Evolutionary conservation across 331 rosid species (phyloP).

Genomic region (Spiraea crenata): DNA sequence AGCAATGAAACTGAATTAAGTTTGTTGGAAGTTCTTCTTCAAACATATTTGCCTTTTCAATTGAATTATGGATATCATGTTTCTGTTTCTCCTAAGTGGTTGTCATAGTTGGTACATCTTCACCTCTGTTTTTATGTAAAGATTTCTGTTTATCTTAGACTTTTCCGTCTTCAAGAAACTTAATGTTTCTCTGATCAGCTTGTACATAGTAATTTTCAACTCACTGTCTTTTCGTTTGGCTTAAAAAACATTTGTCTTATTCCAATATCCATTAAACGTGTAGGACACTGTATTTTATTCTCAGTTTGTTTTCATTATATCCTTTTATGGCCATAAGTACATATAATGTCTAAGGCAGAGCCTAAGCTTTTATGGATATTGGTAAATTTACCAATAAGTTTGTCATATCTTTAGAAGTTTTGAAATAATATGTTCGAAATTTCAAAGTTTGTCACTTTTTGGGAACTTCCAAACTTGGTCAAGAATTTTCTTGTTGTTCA

Average conservation of each 20-base stretch:
- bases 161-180: neutral
- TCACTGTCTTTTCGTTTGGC: neutral
- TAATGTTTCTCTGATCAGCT: neutral
- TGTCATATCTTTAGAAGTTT: neutral
- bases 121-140: neutral
- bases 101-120: neutral
- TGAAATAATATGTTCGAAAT: neutral
- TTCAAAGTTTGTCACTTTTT: neutral
- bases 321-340: neutral
- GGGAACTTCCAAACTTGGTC: neutral
- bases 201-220: neutral
- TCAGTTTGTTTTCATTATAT: neutral
- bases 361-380: neutral
- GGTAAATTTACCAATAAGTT: neutral
- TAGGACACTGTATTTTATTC: neutral
- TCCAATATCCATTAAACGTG: neutral
- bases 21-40: neutral
- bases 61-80: neutral
- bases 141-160: neutral
- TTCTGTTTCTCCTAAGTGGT: neutral
- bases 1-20: neutral
- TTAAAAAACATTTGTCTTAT: no score
- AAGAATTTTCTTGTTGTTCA: slow-evolving; percentile 26
- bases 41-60: neutral
- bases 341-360: neutral